phyloP scores from a whole-genome alignment of 495 filamentous ascomycete genomes.

The Annulohypoxylon stygium region DNA sequence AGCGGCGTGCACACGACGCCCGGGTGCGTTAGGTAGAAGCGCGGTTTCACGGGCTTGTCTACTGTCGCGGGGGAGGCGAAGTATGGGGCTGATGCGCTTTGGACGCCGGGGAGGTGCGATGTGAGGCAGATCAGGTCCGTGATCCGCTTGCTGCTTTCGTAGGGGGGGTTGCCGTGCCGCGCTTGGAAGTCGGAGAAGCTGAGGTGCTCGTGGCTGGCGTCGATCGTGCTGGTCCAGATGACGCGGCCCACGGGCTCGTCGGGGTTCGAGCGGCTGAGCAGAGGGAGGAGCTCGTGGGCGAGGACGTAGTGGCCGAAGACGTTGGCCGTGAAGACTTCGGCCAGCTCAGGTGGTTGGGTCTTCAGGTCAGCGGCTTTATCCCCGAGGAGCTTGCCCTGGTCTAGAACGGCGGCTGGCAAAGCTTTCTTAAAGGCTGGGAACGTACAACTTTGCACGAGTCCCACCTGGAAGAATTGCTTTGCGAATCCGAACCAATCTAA shows the following conservation, averaged over 20 bases:
- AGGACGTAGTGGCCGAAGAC: slow-evolving; percentile 96
- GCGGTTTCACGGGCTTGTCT: slow-evolving; percentile 48
- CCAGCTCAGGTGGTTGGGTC: slow-evolving; percentile 60
- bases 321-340: slow-evolving; percentile 88
- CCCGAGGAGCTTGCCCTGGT: slow-evolving; percentile 51
- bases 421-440: slow-evolving; percentile 83
- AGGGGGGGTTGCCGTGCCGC: slow-evolving; percentile 69
- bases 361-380: slow-evolving; percentile 18
- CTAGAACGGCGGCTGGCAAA: slow-evolving; percentile 66
- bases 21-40: slow-evolving; percentile 82
- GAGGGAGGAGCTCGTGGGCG: slow-evolving; percentile 78
- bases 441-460: slow-evolving; percentile 76
- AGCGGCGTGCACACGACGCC: slow-evolving; percentile 87
- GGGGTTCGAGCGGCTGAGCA: slow-evolving; percentile 67
- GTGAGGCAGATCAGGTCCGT: slow-evolving; percentile 87
- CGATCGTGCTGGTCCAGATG: slow-evolving; percentile 87
- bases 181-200: slow-evolving; percentile 81
- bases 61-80: slow-evolving; percentile 47
- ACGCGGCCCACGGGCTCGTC: slow-evolving; percentile 67
- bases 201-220: slow-evolving; percentile 71
- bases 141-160: slow-evolving; percentile 87
- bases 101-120: slow-evolving; percentile 72
- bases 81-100: slow-evolving; percentile 64
- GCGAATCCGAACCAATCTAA: slow-evolving; percentile 76
- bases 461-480: slow-evolving; percentile 69